Evolutionary conservation across 2,329 filamentous ascomycete genomes (phyloP).

Genomic region (Epichloe typhina): DNA sequence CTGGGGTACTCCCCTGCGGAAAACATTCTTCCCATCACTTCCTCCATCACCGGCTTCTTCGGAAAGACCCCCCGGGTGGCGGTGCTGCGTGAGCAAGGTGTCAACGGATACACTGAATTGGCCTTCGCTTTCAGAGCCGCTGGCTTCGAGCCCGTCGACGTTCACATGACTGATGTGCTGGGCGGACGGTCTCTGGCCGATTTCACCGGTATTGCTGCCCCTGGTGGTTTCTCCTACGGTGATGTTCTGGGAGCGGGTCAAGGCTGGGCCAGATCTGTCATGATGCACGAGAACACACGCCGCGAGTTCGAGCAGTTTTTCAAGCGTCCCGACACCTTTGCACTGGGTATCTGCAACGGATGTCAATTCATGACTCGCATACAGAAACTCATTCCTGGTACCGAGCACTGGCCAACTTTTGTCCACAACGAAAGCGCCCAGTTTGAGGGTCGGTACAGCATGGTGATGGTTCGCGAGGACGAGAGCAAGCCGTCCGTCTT

Average conservation of each 20-base stretch:
- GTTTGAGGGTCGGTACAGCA: slow-evolving; percentile 77
- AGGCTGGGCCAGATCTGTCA: slow-evolving; percentile 89
- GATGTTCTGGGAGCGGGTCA: slow-evolving; percentile 79
- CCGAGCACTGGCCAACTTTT: slow-evolving; percentile 72
- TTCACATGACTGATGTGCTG: slow-evolving; percentile 92
- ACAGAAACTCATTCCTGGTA: slow-evolving; percentile 76
- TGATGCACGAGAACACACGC: slow-evolving; percentile 66
- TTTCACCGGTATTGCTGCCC: slow-evolving; percentile 85
- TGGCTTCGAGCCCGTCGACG: slow-evolving; percentile 82
- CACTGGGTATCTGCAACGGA: slow-evolving; percentile 91
- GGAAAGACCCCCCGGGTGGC: slow-evolving; percentile 63
- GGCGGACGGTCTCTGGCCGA: slow-evolving; percentile 65
- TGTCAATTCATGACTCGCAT: slow-evolving; percentile 81
- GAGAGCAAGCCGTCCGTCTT: slow-evolving; percentile 57
- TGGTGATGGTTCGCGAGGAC: slow-evolving; percentile 62
- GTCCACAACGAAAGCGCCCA: slow-evolving; percentile 75
- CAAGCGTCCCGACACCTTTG: slow-evolving; percentile 75
- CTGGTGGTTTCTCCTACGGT: slow-evolving; percentile 92
- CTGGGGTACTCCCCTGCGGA: slow-evolving; percentile 71
- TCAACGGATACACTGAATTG: slow-evolving; percentile 96
- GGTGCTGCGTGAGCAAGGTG: slow-evolving; percentile 87
- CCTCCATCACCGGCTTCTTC: slow-evolving; percentile 36
- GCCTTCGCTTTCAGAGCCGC: slow-evolving; percentile 88
- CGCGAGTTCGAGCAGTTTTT: slow-evolving; percentile 78
- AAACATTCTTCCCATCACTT: slow-evolving; percentile 50